phyloP scores from a whole-genome alignment of 2,329 filamentous ascomycete genomes.

The Verticillium longisporum region DNA sequence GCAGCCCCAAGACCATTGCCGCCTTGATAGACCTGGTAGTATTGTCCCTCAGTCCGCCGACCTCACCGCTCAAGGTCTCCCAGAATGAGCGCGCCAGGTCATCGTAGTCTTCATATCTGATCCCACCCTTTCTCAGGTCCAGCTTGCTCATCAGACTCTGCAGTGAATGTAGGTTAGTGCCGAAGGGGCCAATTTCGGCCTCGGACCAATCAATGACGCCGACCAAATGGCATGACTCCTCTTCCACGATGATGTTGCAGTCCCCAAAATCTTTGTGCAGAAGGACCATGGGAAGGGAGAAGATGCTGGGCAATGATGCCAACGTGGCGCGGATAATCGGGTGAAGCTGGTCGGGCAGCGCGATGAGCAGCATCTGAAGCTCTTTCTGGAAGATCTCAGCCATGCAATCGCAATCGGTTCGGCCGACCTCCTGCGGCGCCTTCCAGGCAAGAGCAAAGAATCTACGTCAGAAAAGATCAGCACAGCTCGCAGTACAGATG shows the following conservation, averaged over 20 bases:
- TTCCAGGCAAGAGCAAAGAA: conserved; percentile 33
- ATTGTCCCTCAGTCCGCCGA: conserved; percentile 19
- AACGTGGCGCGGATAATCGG: conserved; percentile 21
- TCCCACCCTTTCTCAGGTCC: conserved; percentile 26
- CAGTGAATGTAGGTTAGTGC: conserved; percentile 27
- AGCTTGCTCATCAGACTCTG: conserved; percentile 24
- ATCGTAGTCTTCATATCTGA: conserved; percentile 23
- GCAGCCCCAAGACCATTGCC: conserved; percentile 24
- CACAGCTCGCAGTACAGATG: neutral
- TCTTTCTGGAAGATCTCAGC: conserved; percentile 20
- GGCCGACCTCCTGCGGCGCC: conserved; percentile 19
- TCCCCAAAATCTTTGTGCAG: conserved; percentile 28
- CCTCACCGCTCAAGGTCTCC: conserved; percentile 20
- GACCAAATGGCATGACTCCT: conserved; percentile 24
- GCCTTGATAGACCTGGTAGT: conserved; percentile 18
- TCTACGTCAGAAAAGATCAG: conserved; percentile 15
- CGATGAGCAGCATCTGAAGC: conserved; percentile 21
- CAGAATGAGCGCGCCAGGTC: conserved; percentile 23
- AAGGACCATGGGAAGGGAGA: conserved; percentile 31
- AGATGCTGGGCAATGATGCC: conserved; percentile 20
- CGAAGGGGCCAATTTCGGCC: conserved; percentile 30
- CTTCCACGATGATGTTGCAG: conserved; percentile 32
- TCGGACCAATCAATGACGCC: conserved; percentile 36
- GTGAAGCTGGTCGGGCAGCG: conserved; percentile 26
- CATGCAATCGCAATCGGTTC: conserved; percentile 17